Base-by-base conservation (phyloP, 2,329 filamentous ascomycete species). In the Cladophialophora psammophila region DNA sequence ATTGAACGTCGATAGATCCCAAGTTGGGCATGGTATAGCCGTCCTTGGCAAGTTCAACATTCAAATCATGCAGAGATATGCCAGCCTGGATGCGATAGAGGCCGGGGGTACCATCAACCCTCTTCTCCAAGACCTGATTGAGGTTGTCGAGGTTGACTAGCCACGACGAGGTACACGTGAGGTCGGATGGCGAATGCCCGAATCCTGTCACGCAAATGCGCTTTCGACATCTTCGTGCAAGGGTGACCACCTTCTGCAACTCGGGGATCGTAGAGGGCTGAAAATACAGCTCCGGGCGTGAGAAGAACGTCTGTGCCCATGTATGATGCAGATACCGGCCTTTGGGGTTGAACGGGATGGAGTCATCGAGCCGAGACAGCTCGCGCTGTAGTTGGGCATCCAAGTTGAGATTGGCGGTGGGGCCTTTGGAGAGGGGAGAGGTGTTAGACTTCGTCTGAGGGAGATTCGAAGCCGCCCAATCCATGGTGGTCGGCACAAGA, bases 101-200 rank as follows among this genome's bases (percentile, higher is more conserved):
- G 60, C 88, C 86, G 10, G 84, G 89, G 45, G 86, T 83, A 60
- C 79, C 80, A 75, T 96, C 88, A 57, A 96, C 84, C 7, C 88
- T 85, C 35, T 55, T 64, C 50, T 72, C 71, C 58, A 96, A 76
- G 35, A 98, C 86, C 62, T 86, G 83, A 76, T 88, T 88, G 80
- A 92, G 92, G 71, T 91, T 85, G 82, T 99, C 95, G 68, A 99
- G 87, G 78, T 97, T 98, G 73, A 98, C 84, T 76, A 97, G 89
- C 95, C 95, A 98, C 70, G 91, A 92, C 15, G 92, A 95, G 5
- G 94, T 96, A 80, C 93, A 96, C 4, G 94, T 98, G 52, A 99
- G 82, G 75, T 94, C 91, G 71, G 91, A 96, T 7, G 94, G 95
- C 63, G 94, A 97, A 82, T 99, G 94, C 64, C 90, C 93, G 74